Conservation (phyloP, 2,329 filamentous ascomycete species). For the Teratosphaeria zuluensis region DNA sequence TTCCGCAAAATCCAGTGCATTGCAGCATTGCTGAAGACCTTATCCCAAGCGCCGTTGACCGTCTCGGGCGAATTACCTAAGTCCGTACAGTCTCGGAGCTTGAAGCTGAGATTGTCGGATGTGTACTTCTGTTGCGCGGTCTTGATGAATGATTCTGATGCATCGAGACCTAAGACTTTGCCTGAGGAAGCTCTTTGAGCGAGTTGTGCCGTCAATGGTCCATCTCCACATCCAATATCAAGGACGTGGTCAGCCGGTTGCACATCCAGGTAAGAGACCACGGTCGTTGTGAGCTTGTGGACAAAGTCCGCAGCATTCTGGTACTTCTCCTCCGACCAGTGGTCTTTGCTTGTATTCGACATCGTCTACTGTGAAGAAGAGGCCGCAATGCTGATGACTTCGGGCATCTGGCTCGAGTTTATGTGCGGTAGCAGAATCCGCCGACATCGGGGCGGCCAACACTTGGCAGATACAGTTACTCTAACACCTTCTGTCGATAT, state of each 20-base stretch:
- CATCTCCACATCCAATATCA: conserved; percentile 33
- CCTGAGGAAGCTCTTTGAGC: conserved; percentile 17
- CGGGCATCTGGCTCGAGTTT: not conserved
- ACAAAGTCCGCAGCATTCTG: conserved; percentile 32
- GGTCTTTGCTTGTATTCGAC: conserved; percentile 13
- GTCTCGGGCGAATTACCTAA: conserved; percentile 15
- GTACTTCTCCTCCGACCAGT: conserved; percentile 26
- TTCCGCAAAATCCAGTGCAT: conserved; percentile 43
- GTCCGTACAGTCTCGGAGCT: conserved; percentile 23
- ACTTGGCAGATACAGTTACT: not conserved
- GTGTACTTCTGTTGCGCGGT: conserved; percentile 22
- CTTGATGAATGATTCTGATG: conserved; percentile 31
- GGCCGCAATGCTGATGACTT: not conserved
- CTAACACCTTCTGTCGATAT: not conserved
- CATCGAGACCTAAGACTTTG: conserved; percentile 30
- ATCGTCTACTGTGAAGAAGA: not conserved
- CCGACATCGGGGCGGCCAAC: not conserved
- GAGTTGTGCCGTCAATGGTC: conserved; percentile 30
- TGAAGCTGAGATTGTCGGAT: conserved; percentile 18
- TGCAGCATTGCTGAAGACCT: conserved; percentile 35
- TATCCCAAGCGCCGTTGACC: conserved; percentile 24
- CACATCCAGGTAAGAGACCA: conserved; percentile 28
- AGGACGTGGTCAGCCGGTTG: conserved; percentile 28
- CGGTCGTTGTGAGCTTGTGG: conserved; percentile 29
- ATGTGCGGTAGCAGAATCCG: not conserved